A percentile compares a stretch with the other conserved stretches of the same genome.
These are phyloP conservation scores for Coniferiporia weirii DNA, from an alignment of 1,284 basidiomycete species.

Conservation along the genomic window DNA sequence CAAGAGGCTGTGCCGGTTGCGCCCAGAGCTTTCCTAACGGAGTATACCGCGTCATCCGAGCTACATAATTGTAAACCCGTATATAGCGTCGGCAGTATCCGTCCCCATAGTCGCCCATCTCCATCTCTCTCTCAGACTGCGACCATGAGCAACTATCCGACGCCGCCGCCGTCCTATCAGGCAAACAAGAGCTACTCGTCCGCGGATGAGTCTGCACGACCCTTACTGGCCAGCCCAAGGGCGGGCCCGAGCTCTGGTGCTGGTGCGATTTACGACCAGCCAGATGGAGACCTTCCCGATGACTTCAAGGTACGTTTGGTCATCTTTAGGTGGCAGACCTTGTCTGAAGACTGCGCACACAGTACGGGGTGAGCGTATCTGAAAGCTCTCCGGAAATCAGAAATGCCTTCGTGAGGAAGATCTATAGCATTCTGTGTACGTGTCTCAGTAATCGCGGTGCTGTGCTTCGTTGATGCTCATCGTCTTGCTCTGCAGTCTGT, in stretches of 20 bases:
- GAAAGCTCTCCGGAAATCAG: constrained; percentile 70
- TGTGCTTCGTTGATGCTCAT: constrained; percentile 7
- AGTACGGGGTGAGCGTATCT: constrained; percentile 76
- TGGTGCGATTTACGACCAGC: constrained; percentile 62
- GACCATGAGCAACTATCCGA: constrained; percentile 37
- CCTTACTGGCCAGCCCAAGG: constrained; percentile 42
- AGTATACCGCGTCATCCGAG: not conserved
- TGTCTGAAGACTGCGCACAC: constrained; percentile 9
- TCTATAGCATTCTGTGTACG: constrained; percentile 76
- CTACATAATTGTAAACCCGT: not conserved
- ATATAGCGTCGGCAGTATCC: not conserved
- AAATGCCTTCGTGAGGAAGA: constrained; percentile 73
- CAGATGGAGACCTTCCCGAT: constrained; percentile 68
- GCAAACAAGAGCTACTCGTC: constrained; percentile 32
- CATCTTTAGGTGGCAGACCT: constrained; percentile 7
- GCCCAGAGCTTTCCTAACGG: not conserved
- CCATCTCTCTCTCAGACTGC: constrained; percentile 5
- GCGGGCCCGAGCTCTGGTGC: constrained; percentile 36
- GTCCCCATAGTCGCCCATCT: not conserved
- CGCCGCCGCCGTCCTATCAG: constrained; percentile 51
- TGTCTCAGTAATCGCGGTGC: constrained; percentile 17
- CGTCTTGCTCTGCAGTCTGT: constrained; percentile 42
- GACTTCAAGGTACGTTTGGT: constrained; percentile 67
- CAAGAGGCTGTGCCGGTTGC: too few species aligned
- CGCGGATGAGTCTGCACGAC: constrained; percentile 36